A percentile compares a stretch with the other conserved stretches of the same genome.
These are phyloP conservation scores for Agrostemma githago DNA, from an alignment of 148 eudicot species.

Conservation along the genomic window DNA sequence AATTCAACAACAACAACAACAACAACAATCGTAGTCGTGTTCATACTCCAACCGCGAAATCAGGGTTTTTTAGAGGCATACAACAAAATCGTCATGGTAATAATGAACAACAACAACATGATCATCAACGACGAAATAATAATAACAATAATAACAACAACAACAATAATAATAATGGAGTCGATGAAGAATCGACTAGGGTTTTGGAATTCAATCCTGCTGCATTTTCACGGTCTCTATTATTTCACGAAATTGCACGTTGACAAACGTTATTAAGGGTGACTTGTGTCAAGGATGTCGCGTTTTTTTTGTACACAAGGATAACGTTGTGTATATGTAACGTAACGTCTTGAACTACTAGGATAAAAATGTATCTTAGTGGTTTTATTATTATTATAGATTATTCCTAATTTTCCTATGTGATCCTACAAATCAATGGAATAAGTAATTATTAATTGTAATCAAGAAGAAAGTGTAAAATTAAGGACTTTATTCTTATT, in stretches of 20 bases:
- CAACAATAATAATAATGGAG: background rate
- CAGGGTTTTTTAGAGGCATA: constrained; percentile 34
- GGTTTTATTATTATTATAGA: background rate
- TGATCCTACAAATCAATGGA: too few species aligned
- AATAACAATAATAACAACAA: too few species aligned
- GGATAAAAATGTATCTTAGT: background rate
- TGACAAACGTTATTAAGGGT: background rate
- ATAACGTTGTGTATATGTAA: background rate
- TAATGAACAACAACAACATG: background rate
- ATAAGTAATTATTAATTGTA: too few species aligned
- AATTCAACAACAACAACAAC: constrained; percentile 39
- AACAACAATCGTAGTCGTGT: constrained; percentile 24
- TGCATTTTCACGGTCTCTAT: constrained; percentile 61
- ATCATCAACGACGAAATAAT: too few species aligned
- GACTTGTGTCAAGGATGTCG: too few species aligned
- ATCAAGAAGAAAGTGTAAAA: background rate
- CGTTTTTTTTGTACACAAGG: background rate
- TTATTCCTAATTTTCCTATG: background rate
- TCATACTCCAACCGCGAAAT: constrained; percentile 12
- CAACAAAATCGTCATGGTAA: constrained; percentile 27
- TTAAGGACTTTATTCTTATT: background rate
- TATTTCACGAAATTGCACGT: constrained; percentile 53
- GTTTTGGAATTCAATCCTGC: constrained; percentile 76
- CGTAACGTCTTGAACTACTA: background rate
- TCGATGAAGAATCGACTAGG: constrained; percentile 23